A percentile compares a stretch with the other conserved stretches of the same genome.
phyloP scores from a whole-genome alignment of 2,329 filamentous ascomycete species.

The Fusarium sp. region DNA sequence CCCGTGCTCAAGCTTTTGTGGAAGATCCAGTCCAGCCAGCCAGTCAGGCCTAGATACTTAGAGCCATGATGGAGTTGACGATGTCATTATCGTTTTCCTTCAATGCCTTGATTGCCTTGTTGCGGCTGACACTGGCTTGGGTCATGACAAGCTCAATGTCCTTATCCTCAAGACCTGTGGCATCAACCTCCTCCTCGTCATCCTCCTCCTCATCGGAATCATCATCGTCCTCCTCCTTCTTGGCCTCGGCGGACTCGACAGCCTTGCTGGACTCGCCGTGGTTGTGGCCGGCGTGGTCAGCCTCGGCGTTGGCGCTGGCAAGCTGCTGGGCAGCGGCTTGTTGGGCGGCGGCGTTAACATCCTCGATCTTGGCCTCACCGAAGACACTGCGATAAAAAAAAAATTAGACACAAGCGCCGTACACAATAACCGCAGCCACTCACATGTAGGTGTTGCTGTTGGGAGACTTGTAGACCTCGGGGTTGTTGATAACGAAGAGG shows the following conservation, averaged over 20 bases:
- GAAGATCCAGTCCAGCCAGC: slow-evolving; percentile 38
- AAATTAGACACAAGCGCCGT: slow-evolving; percentile 1
- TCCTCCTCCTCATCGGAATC: slow-evolving; percentile 86
- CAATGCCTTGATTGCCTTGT: slow-evolving; percentile 98
- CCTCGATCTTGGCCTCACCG: slow-evolving; percentile 99
- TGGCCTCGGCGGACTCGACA: slow-evolving; percentile 71
- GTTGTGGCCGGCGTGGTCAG: slow-evolving; percentile 79
- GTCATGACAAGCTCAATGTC: slow-evolving; percentile 99
- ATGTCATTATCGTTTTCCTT: slow-evolving; percentile 99
- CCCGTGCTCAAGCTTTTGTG: slow-evolving; percentile 44
- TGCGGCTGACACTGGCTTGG: slow-evolving; percentile 95
- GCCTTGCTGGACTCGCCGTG: slow-evolving; percentile 76
- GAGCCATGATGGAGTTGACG: slow-evolving; percentile 99
- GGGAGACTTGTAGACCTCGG: slow-evolving; percentile 99
- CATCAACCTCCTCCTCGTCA: slow-evolving; percentile 95
- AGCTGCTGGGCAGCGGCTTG: slow-evolving; percentile 96
- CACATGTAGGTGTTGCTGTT: slow-evolving; percentile 99
- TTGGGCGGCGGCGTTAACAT: slow-evolving; percentile 98
- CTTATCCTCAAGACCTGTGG: slow-evolving; percentile 95
- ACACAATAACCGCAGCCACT: slow-evolving; percentile 55
- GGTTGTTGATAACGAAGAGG: slow-evolving; percentile 99
- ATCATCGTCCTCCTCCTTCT: slow-evolving; percentile 86
- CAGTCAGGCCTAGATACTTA: slow-evolving; percentile 75
- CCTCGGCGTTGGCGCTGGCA: slow-evolving; percentile 74
- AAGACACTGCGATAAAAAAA: slow-evolving; percentile 79